phyloP scores from a whole-genome alignment of 192 early-diverging fungal species.

The Linnemannia schmuckeri region DNA sequence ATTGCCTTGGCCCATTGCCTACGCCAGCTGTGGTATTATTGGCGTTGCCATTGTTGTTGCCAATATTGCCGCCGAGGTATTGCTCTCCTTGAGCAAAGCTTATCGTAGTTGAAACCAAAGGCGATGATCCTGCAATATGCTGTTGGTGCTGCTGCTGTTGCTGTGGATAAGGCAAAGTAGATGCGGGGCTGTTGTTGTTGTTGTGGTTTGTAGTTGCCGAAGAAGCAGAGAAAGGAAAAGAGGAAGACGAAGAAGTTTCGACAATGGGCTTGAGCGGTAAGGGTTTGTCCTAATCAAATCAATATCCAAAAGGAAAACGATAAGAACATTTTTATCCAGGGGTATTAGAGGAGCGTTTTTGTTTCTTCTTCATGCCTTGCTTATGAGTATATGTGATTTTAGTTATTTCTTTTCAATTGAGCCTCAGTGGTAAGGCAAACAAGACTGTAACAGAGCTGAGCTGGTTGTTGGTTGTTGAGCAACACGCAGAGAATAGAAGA shows the following conservation, averaged over 20 bases:
- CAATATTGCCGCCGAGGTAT: neutral
- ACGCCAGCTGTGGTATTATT: neutral
- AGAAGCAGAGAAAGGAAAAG: neutral
- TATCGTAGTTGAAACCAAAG: neutral
- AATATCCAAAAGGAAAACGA: neutral
- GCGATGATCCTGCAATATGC: neutral
- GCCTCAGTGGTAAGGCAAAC: neutral
- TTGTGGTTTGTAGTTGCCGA: no score
- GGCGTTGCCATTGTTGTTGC: conserved; percentile 1
- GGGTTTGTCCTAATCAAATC: conserved; percentile 25
- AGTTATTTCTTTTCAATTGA: neutral
- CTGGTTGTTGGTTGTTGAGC: neutral
- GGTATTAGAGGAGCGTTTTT: neutral
- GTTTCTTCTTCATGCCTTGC: neutral
- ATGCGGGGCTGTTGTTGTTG: no score
- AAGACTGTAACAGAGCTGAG: neutral
- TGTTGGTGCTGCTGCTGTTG: neutral
- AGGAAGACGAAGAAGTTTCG: neutral
- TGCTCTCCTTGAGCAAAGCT: conserved; percentile 3
- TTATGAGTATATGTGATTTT: neutral
- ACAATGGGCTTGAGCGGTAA: conserved; percentile 7
- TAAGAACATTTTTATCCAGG: conserved; percentile 9
- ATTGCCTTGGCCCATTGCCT: neutral
- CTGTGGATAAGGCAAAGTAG: neutral
- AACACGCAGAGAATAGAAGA: neutral